Evolutionary conservation across 2,329 filamentous ascomycete genomes (phyloP), one percentile per base, ranked within the genome.

Genomic region (Oidium heveae): DNA sequence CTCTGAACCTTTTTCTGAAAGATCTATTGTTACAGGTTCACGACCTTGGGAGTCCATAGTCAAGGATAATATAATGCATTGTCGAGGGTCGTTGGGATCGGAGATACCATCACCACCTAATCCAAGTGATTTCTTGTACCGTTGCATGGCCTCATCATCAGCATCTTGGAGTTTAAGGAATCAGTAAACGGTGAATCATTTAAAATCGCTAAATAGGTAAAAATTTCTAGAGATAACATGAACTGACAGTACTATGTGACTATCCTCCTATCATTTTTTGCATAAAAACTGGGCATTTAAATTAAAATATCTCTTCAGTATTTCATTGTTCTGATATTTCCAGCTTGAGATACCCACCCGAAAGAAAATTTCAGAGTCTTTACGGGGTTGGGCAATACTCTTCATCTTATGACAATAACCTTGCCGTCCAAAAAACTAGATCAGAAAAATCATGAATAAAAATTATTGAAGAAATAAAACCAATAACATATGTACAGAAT

Each of bases 61-160:
- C 55, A 98, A 82, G 55, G 86, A 84, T 63, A 86, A 77, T 71
- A 96, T 95, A 71, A 95, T 88, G 71, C 87, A 94, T 66, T 85
- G 86, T 62, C 89, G 84, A 52, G 84, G 79, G 66, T 96, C 89
- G 66, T 74, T 85, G 63, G 83, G 77, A 66, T 88, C 79, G 55
- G 79, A 83, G 57, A 86, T 75, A 62, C 82, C 75, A 12, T 74
- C 77, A 65, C 83, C 82, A 59, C 80, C 79, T 57, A 96, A 80
- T 62, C 91, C 91, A 58, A 98, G 82, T 13, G 89, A 96, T 65
- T 89, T 79, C 74, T 98, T 98, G 84, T 94, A 98, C 65, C 89
- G 84, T 71, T 93, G 85, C 64, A 98, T 82, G 58, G 89, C 91
- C 70, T 96, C 89, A 68, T 98, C 91, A 64, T 84, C 72, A 54